Percentiles rank a stretch among this genome's conserved stretches.
Conservation (phyloP, 192 early-diverging fungal species). For the Dispira simplex region DNA sequence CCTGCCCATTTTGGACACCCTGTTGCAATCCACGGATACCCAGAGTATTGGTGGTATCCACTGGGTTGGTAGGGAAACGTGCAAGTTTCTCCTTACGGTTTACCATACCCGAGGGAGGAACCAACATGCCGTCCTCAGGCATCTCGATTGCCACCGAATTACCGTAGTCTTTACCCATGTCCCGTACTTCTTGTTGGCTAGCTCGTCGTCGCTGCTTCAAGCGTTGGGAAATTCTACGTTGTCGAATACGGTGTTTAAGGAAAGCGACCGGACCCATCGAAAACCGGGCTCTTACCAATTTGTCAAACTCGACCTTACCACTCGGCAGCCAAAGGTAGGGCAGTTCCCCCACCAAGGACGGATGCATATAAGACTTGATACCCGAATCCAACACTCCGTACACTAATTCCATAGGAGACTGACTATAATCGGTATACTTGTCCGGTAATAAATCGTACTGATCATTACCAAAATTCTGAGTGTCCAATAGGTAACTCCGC, state of each 20-base stretch:
- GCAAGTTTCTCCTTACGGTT: too few relatives aligned
- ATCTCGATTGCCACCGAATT: too few relatives aligned
- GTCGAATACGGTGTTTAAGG: not conserved
- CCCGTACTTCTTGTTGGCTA: too few relatives aligned
- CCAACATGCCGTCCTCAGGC: too few relatives aligned
- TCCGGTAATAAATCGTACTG: constrained; percentile 43
- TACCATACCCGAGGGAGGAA: too few relatives aligned
- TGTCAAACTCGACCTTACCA: constrained; percentile 6
- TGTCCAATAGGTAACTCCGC: not conserved
- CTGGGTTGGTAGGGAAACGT: too few relatives aligned
- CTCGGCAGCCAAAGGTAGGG: constrained; percentile 62
- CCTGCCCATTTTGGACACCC: too few relatives aligned
- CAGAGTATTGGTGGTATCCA: too few relatives aligned
- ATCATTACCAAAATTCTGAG: constrained; percentile 30
- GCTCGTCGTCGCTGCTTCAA: not conserved
- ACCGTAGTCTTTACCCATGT: too few relatives aligned
- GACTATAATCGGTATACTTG: constrained; percentile 49
- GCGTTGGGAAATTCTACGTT: not conserved
- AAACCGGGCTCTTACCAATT: not conserved
- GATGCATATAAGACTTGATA: constrained; percentile 46
- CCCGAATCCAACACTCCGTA: constrained; percentile 56
- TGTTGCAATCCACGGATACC: too few relatives aligned
- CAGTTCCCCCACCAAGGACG: constrained; percentile 42
- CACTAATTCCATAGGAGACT: constrained; percentile 55
- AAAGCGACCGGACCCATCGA: not conserved